phyloP scores from a whole-genome alignment of 805 yeast genomes.

The Metschnikowia colocasiae region DNA sequence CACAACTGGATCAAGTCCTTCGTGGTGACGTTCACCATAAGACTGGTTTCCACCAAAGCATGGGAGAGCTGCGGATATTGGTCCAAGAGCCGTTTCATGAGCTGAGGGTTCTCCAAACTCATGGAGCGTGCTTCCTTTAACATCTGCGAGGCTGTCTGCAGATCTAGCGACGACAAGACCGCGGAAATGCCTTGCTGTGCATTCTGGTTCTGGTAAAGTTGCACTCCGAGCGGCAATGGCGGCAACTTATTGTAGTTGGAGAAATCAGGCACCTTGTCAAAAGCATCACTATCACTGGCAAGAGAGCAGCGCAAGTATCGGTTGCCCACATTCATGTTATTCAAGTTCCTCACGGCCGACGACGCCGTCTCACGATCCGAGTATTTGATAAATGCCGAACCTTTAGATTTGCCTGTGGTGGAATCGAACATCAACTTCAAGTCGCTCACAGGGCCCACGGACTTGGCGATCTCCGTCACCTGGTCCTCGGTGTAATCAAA shows the following conservation, averaged over 20 bases:
- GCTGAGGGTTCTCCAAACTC: slow-evolving; percentile 45
- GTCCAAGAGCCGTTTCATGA: slow-evolving; percentile 56
- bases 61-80: slow-evolving; percentile 79
- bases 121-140: slow-evolving; percentile 32
- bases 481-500: slow-evolving; percentile 94
- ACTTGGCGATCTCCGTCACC: slow-evolving; percentile 75
- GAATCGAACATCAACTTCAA: slow-evolving; percentile 80
- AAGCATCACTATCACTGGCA: slow-evolving; percentile 45
- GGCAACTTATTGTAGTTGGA: slow-evolving; percentile 30
- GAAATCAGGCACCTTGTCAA: slow-evolving; percentile 18
- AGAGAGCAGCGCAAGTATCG: slow-evolving; percentile 73
- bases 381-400: slow-evolving; percentile 84
- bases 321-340: slow-evolving; percentile 71
- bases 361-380: slow-evolving; percentile 82
- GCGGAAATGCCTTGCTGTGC: slow-evolving; percentile 38
- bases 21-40: slow-evolving; percentile 32
- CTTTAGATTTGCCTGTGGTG: slow-evolving; percentile 85
- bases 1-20: slow-evolving; percentile 37
- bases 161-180: slow-evolving; percentile 46
- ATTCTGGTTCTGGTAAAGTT: slow-evolving; percentile 37
- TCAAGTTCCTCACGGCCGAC: slow-evolving; percentile 84
- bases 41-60: slow-evolving; percentile 72
- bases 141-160: slow-evolving; percentile 44
- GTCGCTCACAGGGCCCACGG: slow-evolving; percentile 83
- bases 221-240: slow-evolving; percentile 40